Base-by-base conservation (phyloP, 495 filamentous ascomycete genomes). In the Aspergillus wentii region DNA sequence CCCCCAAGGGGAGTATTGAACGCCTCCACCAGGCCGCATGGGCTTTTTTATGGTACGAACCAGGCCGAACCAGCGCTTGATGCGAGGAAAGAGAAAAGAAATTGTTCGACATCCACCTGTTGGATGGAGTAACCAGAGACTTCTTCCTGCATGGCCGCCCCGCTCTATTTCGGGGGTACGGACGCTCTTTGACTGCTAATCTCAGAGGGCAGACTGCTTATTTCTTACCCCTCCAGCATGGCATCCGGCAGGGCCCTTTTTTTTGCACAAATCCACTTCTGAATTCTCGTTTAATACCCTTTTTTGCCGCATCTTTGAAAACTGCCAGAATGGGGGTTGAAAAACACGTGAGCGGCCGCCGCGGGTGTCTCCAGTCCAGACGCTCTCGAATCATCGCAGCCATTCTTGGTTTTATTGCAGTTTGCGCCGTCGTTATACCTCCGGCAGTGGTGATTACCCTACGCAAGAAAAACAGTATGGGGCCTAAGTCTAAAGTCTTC, bases 401-500 rank as follows among this genome's bases (percentile, higher is more conserved):
- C 13, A 35, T 48, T 19, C 33, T 60, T 40, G 50, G 41, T 23
- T 48, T 61, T 30, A 48, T 62, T 46, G 51, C 52, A 17, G 48
- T 61, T 43, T 54, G 61, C 34, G 61, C 54, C 20, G 50, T 57
- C 33, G 48, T 65, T 40, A 59, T 65, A 18, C 59, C 57, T 8
- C 43, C 64, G 6, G 56, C 58, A 10, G 57, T 66, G 22, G 52
- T 65, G 36, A 51, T 57, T 11, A 50, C 55, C 11, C 44, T 57
- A 13, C 54, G 36, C 46, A 61, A 60, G 38, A 46, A 64, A 35
- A 56, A 49, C 57, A 57, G 36, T 43, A 66, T 68, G 64, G 60
- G 62, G 22, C 64, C 62, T 2, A 69, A 64, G 51, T 60, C 64
- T 17, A 62, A 54, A 34, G 57, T 76, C 25, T 59, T 78, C 34